A percentile compares a stretch with the other conserved stretches of the same genome.
Evolutionary conservation across 371 early-diverging fungal genomes (phyloP).

Genomic region (Mucor mucedo): DNA sequence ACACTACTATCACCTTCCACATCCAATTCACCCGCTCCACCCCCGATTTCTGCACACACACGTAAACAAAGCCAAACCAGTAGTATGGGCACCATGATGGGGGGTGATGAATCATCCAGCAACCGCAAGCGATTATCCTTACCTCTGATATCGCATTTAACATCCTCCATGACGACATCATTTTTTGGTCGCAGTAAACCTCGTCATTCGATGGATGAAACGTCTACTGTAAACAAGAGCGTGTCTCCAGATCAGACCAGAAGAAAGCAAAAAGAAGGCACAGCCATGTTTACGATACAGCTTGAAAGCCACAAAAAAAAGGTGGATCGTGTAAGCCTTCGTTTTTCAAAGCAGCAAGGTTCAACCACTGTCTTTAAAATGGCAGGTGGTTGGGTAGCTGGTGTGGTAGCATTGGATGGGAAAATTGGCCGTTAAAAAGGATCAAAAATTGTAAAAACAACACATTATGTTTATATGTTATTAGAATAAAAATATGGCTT

Average conservation of each 20-base stretch:
- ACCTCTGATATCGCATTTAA: conserved; percentile 41
- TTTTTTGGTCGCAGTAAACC: conserved; percentile 43
- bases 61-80: conserved; percentile 28
- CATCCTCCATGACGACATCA: conserved; percentile 51
- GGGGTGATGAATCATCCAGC: conserved; percentile 8
- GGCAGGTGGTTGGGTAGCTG: conserved; percentile 51
- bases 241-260: conserved; percentile 9
- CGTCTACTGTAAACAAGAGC: neutral
- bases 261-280: conserved; percentile 37
- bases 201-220: conserved; percentile 38
- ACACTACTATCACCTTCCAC: neutral
- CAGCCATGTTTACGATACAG: conserved; percentile 42
- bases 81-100: conserved; percentile 13
- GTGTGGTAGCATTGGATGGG: conserved; percentile 41
- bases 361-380: conserved; percentile 51
- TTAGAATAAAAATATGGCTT: no score
- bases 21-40: neutral
- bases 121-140: conserved; percentile 34
- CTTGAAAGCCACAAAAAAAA: conserved; percentile 28
- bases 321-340: conserved; percentile 19
- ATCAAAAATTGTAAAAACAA: neutral
- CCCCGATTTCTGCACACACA: neutral
- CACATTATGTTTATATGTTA: neutral
- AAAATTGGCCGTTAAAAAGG: conserved; percentile 21
- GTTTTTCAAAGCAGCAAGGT: conserved; percentile 49